Percentiles rank a stretch among this genome's conserved stretches.
Evolutionary conservation across 345 rosid genomes (phyloP).

Genomic region (Barbarea vulgaris): DNA sequence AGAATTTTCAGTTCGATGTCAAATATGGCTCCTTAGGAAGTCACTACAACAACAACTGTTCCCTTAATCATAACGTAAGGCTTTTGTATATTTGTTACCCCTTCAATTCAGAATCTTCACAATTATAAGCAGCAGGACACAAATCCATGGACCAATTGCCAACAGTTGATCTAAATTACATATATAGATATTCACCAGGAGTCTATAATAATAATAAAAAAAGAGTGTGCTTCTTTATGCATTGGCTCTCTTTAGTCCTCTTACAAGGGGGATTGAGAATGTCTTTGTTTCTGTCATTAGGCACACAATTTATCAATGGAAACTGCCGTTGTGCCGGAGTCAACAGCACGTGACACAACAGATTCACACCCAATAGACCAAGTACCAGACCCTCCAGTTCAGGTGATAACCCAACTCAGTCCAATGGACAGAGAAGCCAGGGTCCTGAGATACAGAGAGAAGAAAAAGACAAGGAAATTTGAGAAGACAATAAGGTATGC

Average conservation of each 20-base stretch:
- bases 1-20: conserved; percentile 46
- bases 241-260: conserved; percentile 38
- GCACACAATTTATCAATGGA: conserved; percentile 67
- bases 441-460: conserved; percentile 88
- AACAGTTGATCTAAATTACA: background rate
- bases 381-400: conserved; percentile 52
- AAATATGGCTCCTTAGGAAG: conserved; percentile 54
- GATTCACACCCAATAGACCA: conserved; percentile 57
- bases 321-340: conserved; percentile 64
- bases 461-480: conserved; percentile 82
- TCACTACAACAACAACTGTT: conserved; percentile 51
- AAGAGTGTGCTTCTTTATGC: background rate
- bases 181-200: background rate
- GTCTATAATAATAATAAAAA: background rate
- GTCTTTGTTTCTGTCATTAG: conserved; percentile 46
- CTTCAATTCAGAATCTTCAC: conserved; percentile 6
- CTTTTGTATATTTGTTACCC: conserved; percentile 18
- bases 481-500: conserved; percentile 98
- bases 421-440: conserved; percentile 91
- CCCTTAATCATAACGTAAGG: conserved; percentile 57
- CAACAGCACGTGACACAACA: conserved; percentile 55
- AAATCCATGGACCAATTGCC: background rate
- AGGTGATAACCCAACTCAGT: conserved; percentile 65
- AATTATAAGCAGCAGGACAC: conserved; percentile 1
- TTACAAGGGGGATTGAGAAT: conserved; percentile 30